Conservation (phyloP, 1,284 basidiomycete species). For the Trichosporon sp. region DNA sequence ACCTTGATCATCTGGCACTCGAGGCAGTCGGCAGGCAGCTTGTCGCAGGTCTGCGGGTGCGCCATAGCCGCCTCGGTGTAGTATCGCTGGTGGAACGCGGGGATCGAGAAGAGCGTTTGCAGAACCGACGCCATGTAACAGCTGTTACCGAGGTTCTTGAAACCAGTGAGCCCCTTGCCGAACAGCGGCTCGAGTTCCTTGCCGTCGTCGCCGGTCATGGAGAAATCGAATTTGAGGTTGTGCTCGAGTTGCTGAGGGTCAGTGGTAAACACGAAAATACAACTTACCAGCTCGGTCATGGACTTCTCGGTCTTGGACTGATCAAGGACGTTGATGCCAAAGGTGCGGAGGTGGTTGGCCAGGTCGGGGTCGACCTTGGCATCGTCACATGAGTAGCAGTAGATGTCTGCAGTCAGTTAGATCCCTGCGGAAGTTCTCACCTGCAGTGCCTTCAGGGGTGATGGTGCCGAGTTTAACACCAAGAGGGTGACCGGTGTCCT, state of each 20-base stretch:
- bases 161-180: conserved; percentile 81
- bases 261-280: neutral
- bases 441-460: conserved; percentile 86
- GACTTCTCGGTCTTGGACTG: conserved; percentile 94
- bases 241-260: conserved; percentile 82
- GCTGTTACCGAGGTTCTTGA: conserved; percentile 92
- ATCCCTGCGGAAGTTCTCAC: conserved; percentile 50
- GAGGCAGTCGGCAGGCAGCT: conserved; percentile 76
- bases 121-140: conserved; percentile 97
- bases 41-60: conserved; percentile 66
- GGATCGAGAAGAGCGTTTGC: conserved; percentile 79
- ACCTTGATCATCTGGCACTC: conserved; percentile 95
- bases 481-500: conserved; percentile 70
- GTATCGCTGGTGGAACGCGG: conserved; percentile 73
- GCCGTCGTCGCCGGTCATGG: conserved; percentile 84
- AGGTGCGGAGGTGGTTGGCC: conserved; percentile 67
- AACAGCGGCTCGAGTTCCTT: conserved; percentile 82
- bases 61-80: conserved; percentile 52
- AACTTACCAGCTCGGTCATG: conserved; percentile 83
- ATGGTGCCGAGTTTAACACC: conserved; percentile 96
- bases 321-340: conserved; percentile 79
- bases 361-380: conserved; percentile 76
- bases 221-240: conserved; percentile 92
- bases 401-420: conserved; percentile 62
- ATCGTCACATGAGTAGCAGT: conserved; percentile 92